These are phyloP conservation scores for Marasmius sp. DNA, from an alignment of 1,284 basidiomycete genomes.

Conservation along the genomic window DNA sequence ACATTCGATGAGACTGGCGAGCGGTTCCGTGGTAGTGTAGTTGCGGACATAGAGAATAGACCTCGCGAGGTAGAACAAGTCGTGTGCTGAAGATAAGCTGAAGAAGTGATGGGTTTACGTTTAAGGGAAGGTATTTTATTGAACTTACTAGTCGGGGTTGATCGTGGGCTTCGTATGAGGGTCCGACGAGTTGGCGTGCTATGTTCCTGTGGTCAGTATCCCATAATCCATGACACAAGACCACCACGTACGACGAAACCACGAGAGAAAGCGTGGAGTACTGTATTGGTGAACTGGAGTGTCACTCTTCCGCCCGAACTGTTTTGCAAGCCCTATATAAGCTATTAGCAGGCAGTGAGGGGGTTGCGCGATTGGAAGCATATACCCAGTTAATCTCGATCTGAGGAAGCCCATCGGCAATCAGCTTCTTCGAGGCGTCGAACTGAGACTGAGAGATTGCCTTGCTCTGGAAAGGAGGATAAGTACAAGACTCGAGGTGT, in stretches of 20 bases:
- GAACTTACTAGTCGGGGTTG: neutral
- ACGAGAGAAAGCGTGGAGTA: neutral
- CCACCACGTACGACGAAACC: neutral
- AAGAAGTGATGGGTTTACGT: neutral
- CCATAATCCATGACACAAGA: neutral
- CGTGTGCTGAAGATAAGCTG: neutral
- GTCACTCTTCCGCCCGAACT: neutral
- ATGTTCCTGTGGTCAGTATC: no score
- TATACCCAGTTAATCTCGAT: slow-evolving; percentile 6
- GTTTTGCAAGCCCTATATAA: neutral
- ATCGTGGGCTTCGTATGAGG: neutral
- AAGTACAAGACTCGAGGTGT: no score
- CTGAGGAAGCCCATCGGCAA: slow-evolving; percentile 1
- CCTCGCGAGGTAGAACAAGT: neutral
- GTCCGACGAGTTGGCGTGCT: slow-evolving; percentile 5
- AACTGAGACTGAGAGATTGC: neutral
- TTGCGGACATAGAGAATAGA: neutral
- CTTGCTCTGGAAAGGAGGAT: neutral
- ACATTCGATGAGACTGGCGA: slow-evolving; percentile 4
- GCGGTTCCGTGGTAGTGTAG: neutral
- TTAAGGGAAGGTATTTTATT: no score
- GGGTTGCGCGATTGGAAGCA: no score
- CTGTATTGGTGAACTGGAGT: neutral
- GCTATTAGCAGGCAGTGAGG: neutral
- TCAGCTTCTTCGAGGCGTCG: neutral